Conservation (phyloP, 1,139 yeast species). For the Protomyces pachydermus region DNA sequence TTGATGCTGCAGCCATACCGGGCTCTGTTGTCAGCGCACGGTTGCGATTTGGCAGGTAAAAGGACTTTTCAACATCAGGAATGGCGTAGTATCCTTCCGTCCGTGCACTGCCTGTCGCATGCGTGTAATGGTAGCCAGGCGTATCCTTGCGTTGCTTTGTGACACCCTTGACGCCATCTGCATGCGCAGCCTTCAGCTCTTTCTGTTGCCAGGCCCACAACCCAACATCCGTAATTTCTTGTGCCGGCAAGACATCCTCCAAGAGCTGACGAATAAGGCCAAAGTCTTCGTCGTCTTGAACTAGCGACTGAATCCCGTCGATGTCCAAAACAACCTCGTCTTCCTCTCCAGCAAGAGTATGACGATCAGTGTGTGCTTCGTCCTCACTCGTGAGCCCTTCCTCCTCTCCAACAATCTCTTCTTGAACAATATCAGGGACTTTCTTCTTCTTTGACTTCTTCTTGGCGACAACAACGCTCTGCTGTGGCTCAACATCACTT, state of each 20-base stretch:
- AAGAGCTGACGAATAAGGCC: constrained; percentile 47
- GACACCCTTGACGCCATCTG: constrained; percentile 30
- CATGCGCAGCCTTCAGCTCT: constrained; percentile 38
- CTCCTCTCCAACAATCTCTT: neutral
- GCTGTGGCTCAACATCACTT: constrained; percentile 16
- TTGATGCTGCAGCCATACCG: constrained; percentile 35
- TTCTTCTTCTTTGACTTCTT: neutral
- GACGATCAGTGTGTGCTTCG: neutral
- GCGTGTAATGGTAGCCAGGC: constrained; percentile 44
- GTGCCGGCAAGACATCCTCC: constrained; percentile 36
- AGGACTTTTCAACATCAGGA: constrained; percentile 65
- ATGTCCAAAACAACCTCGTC: constrained; percentile 45
- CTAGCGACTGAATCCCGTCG: constrained; percentile 49
- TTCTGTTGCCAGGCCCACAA: constrained; percentile 68
- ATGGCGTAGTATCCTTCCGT: constrained; percentile 73
- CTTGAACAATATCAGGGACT: neutral
- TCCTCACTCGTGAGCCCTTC: neutral
- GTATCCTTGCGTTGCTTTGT: constrained; percentile 33
- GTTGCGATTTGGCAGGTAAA: constrained; percentile 74
- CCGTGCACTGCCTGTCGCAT: constrained; percentile 58
- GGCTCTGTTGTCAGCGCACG: constrained; percentile 46
- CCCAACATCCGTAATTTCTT: constrained; percentile 44
- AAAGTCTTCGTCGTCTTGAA: constrained; percentile 74
- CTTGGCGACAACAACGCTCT: neutral
- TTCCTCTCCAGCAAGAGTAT: constrained; percentile 6